phyloP scores from a whole-genome alignment of 495 filamentous ascomycete species.

The Aspergillus sparsus region DNA sequence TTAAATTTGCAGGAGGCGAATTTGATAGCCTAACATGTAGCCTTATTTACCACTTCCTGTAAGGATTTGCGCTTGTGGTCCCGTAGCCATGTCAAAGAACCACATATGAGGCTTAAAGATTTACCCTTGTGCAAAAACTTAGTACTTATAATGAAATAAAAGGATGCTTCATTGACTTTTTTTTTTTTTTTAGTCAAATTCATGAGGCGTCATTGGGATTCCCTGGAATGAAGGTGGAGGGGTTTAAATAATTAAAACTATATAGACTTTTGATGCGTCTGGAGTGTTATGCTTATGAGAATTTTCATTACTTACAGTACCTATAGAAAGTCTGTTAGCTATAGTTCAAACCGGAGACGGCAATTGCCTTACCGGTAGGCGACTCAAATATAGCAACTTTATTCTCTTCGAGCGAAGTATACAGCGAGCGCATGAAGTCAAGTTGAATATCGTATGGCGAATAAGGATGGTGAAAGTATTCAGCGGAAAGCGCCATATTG shows the following conservation, averaged over 20 bases:
- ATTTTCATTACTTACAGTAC: constrained; percentile 39
- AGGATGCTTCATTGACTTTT: too few species aligned
- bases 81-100: constrained; percentile 89
- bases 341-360: neutral
- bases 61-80: constrained; percentile 72
- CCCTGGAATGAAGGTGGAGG: neutral
- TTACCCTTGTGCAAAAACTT: constrained; percentile 64
- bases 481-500: constrained; percentile 28
- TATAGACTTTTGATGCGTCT: neutral
- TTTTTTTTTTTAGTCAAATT: too few species aligned
- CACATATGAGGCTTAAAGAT: constrained; percentile 93
- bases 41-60: constrained; percentile 49
- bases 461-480: constrained; percentile 89
- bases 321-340: constrained; percentile 28
- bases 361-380: constrained; percentile 66
- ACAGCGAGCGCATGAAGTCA: constrained; percentile 86
- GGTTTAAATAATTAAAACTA: neutral
- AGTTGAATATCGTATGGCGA: constrained; percentile 88
- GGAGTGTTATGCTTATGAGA: neutral
- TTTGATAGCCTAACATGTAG: constrained; percentile 33
- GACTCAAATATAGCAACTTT: constrained; percentile 90
- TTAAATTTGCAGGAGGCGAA: neutral
- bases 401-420: constrained; percentile 75
- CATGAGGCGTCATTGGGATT: neutral
- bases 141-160: neutral